Evolutionary conservation across 164 flowering plant species (phyloP).

Genomic region (Warburgia ugandensis): DNA sequence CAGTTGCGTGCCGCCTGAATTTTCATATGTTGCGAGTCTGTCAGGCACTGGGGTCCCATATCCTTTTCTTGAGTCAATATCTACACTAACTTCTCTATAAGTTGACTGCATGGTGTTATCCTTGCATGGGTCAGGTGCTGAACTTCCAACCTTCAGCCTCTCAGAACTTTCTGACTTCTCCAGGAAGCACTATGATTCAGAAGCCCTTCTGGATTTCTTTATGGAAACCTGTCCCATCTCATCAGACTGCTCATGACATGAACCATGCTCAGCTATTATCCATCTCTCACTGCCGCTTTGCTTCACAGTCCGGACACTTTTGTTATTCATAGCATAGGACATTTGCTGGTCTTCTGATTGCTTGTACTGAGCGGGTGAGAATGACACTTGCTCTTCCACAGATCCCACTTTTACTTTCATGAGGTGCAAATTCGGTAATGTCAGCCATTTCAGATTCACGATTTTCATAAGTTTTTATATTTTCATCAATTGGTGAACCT

Average conservation of each 20-base stretch:
- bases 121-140: constrained; percentile 20
- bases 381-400: constrained; percentile 18
- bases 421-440: constrained; percentile 14
- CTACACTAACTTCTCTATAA: neutral
- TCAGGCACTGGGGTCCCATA: constrained; percentile 19
- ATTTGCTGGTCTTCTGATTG: constrained; percentile 24
- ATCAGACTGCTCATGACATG: constrained; percentile 31
- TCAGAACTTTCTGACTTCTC: constrained; percentile 39
- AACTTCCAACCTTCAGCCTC: constrained; percentile 36
- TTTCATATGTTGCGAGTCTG: constrained; percentile 17
- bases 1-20: neutral
- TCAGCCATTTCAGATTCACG: constrained; percentile 30
- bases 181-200: constrained; percentile 27
- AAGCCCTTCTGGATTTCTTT: constrained; percentile 44
- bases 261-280: constrained; percentile 15
- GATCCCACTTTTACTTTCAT: constrained; percentile 24
- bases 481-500: constrained; percentile 27
- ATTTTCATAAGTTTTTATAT: neutral
- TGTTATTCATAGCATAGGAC: constrained; percentile 14
- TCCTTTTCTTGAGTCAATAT: constrained; percentile 23
- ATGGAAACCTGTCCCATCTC: constrained; percentile 23
- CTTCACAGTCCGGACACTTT: too few relatives aligned
- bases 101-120: too few relatives aligned
- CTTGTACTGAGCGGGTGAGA: constrained; percentile 25
- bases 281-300: too few relatives aligned